These are phyloP conservation scores for Puccinia polysora DNA, from an alignment of 1,284 basidiomycete genomes.

Conservation along the genomic window DNA sequence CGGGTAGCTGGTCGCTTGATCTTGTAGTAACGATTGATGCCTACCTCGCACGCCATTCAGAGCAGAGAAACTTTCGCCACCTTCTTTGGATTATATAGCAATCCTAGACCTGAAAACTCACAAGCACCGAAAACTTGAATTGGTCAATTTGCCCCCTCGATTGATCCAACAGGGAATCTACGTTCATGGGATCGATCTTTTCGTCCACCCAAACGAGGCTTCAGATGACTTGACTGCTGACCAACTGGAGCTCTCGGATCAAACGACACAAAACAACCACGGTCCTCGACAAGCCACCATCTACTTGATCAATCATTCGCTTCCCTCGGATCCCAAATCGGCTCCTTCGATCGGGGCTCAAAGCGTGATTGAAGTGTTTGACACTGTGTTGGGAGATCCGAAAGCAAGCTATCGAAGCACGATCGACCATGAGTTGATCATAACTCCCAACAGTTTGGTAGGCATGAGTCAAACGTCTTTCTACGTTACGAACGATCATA, in stretches of 20 bases:
- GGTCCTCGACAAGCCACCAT: constrained; percentile 31
- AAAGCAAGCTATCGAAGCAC: constrained; percentile 27
- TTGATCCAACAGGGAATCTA: constrained; percentile 27
- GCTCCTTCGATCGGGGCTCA: constrained; percentile 17
- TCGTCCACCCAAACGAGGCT: constrained; percentile 11
- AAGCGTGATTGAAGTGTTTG: constrained; percentile 38
- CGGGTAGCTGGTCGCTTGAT: not conserved
- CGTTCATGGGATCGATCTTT: constrained; percentile 35
- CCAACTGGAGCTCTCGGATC: too few species aligned
- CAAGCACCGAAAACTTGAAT: constrained; percentile 3
- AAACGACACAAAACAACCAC: too few species aligned
- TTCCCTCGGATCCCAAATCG: constrained; percentile 1
- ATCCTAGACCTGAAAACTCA: constrained; percentile 35
- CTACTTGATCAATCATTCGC: constrained; percentile 36
- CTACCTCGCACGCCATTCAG: constrained; percentile 3
- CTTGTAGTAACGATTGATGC: not conserved
- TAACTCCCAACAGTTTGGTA: constrained; percentile 34
- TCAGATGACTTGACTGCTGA: not conserved
- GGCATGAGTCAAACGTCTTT: constrained; percentile 17
- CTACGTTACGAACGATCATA: constrained; percentile 40
- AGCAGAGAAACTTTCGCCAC: constrained; percentile 4
- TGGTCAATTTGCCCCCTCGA: constrained; percentile 22
- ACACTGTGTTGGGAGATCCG: constrained; percentile 19
- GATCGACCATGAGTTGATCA: constrained; percentile 18
- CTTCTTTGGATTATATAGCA: constrained; percentile 22